A percentile compares a stretch with the other conserved stretches of the same genome.
These are phyloP conservation scores for Arctium minus DNA, from an alignment of 129 eudicot species.

Conservation along the genomic window DNA sequence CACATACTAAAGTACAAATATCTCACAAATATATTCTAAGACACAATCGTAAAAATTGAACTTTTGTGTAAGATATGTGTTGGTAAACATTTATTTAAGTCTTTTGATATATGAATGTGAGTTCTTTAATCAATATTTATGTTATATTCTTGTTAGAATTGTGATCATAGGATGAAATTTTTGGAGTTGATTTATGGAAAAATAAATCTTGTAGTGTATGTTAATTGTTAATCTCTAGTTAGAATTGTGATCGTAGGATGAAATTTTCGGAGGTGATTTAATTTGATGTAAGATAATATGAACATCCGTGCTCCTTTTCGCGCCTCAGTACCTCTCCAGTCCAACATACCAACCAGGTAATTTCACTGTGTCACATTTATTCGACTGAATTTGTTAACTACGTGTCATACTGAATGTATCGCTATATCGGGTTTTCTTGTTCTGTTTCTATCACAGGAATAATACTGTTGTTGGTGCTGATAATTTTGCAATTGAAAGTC, in stretches of 20 bases:
- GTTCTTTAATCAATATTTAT: no score
- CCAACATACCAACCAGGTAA: constrained; percentile 37
- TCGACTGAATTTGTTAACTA: not conserved
- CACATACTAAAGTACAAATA: no score
- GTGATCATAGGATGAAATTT: no score
- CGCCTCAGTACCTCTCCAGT: constrained; percentile 26
- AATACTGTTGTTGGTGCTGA: constrained; percentile 27
- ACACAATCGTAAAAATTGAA: no score
- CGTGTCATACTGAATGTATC: not conserved
- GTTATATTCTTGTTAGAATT: no score
- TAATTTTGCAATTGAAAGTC: constrained; percentile 60
- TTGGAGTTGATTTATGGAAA: not conserved
- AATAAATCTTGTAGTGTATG: no score
- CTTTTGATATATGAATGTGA: no score
- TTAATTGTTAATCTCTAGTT: not conserved
- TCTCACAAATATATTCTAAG: no score
- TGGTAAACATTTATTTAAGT: no score
- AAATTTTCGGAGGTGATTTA: not conserved
- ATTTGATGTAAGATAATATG: constrained; percentile 14
- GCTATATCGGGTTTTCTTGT: not conserved
- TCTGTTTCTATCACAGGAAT: constrained; percentile 15
- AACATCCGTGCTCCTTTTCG: constrained; percentile 24
- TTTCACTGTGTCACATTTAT: constrained; percentile 18
- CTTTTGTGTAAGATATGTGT: no score
- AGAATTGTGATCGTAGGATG: not conserved